Evolutionary conservation across 805 yeast species (phyloP).

Genomic region (Yarrowia sp.): DNA sequence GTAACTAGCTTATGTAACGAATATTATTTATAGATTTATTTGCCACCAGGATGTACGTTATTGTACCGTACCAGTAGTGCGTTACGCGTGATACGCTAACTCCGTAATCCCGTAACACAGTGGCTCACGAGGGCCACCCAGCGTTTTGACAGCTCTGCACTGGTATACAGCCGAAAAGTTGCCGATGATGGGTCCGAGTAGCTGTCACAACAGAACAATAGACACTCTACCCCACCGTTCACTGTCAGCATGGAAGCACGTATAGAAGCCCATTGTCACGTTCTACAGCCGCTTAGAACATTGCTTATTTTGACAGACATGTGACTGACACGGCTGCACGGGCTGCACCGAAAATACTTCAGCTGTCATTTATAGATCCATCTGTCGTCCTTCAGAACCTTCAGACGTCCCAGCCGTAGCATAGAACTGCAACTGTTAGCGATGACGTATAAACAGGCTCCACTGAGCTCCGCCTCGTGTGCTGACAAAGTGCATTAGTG

Average conservation of each 20-base stretch:
- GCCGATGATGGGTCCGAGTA: no score
- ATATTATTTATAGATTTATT: constrained; percentile 3
- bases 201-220: not conserved
- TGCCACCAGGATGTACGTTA: no score
- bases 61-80: no score
- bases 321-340: not conserved
- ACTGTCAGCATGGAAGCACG: not conserved
- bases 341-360: not conserved
- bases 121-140: no score
- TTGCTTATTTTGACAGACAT: not conserved
- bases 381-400: not conserved
- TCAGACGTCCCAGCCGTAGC: no score
- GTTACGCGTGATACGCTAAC: no score
- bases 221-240: not conserved
- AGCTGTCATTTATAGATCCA: not conserved
- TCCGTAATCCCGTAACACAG: no score
- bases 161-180: no score
- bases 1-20: not conserved
- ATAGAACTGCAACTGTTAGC: not conserved
- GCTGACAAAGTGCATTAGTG: no score
- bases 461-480: not conserved
- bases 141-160: no score
- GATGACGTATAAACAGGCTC: not conserved
- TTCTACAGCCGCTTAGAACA: not conserved
- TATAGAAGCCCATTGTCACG: not conserved